Conservation (phyloP, 495 filamentous ascomycete species). For the Aspergillus sparsus region DNA sequence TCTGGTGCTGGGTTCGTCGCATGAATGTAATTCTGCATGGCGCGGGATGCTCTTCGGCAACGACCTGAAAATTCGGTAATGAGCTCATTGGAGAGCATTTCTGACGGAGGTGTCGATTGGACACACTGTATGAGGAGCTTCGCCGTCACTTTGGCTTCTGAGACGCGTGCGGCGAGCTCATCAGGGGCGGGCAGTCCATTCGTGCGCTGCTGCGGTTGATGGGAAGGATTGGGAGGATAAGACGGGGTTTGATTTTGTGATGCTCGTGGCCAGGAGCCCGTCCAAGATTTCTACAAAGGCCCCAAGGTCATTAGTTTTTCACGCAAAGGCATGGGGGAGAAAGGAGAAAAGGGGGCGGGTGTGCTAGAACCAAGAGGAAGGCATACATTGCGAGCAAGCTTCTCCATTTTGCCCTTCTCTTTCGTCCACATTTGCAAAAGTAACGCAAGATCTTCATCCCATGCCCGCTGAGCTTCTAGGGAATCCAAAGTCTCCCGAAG, state of each 20-base stretch:
- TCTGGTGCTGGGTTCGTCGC: slow-evolving; percentile 77
- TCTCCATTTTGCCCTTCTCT: slow-evolving; percentile 60
- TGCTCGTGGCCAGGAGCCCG: slow-evolving; percentile 7
- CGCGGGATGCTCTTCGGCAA: slow-evolving; percentile 73
- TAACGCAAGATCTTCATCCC: slow-evolving; percentile 68
- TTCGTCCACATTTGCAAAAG: slow-evolving; percentile 86
- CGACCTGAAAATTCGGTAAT: slow-evolving; percentile 91
- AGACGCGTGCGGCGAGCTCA: slow-evolving; percentile 82
- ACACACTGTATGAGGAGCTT: slow-evolving; percentile 89
- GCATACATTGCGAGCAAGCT: slow-evolving; percentile 5
- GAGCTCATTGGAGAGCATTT: slow-evolving; percentile 79
- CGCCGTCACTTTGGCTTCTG: slow-evolving; percentile 86
- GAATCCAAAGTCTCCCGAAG: slow-evolving; percentile 78
- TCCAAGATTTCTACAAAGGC: slow-evolving; percentile 14
- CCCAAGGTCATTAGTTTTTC: not conserved
- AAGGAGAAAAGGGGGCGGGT: not conserved
- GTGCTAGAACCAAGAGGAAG: not conserved
- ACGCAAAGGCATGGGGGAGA: not conserved
- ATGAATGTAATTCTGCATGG: slow-evolving; percentile 81
- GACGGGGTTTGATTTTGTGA: slow-evolving; percentile 35
- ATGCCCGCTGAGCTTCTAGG: slow-evolving; percentile 65
- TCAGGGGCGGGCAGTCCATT: slow-evolving; percentile 65
- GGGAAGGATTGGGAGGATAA: slow-evolving; percentile 38
- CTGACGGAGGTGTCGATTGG: slow-evolving; percentile 73
- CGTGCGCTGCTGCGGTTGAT: no score